phyloP scores from a whole-genome alignment of 2,329 filamentous ascomycete species.

The Dactylonectria estremocensis region DNA sequence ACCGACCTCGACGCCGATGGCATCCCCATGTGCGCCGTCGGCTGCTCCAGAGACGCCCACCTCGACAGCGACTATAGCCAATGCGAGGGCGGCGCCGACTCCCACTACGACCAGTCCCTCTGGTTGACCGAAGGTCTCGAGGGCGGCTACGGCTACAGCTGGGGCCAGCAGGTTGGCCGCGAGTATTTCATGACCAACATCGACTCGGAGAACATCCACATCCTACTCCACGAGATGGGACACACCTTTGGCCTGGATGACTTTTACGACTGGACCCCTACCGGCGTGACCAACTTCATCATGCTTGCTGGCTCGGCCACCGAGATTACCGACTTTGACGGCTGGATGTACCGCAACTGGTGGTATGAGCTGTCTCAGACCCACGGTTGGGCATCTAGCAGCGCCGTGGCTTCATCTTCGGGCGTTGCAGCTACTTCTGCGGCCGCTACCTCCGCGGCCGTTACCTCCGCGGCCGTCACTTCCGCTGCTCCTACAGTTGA shows the following conservation, averaged over 20 bases:
- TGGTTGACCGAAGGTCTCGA: constrained; percentile 62
- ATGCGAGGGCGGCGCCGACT: constrained; percentile 51
- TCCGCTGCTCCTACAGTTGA: neutral
- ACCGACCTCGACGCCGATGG: constrained; percentile 57
- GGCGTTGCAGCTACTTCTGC: constrained; percentile 1
- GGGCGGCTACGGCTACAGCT: constrained; percentile 62
- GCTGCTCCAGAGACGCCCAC: constrained; percentile 61
- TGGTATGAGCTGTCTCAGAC: constrained; percentile 55
- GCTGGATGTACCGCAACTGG: constrained; percentile 65
- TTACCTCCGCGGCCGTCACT: neutral
- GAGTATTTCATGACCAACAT: constrained; percentile 61
- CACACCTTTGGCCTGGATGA: constrained; percentile 61
- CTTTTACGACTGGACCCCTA: constrained; percentile 61
- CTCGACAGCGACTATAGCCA: constrained; percentile 58
- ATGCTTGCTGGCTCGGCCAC: constrained; percentile 61
- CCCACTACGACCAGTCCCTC: constrained; percentile 61
- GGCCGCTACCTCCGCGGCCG: neutral
- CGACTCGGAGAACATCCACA: constrained; percentile 57
- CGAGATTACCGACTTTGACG: constrained; percentile 63
- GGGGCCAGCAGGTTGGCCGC: constrained; percentile 61
- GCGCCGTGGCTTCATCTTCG: neutral
- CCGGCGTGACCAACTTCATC: constrained; percentile 59
- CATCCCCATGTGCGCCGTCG: constrained; percentile 56
- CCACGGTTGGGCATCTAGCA: constrained; percentile 41
- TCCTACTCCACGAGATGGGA: constrained; percentile 62